Conservation (phyloP, 2,329 filamentous ascomycete genomes). For the Sarocladiaceae sp. region DNA sequence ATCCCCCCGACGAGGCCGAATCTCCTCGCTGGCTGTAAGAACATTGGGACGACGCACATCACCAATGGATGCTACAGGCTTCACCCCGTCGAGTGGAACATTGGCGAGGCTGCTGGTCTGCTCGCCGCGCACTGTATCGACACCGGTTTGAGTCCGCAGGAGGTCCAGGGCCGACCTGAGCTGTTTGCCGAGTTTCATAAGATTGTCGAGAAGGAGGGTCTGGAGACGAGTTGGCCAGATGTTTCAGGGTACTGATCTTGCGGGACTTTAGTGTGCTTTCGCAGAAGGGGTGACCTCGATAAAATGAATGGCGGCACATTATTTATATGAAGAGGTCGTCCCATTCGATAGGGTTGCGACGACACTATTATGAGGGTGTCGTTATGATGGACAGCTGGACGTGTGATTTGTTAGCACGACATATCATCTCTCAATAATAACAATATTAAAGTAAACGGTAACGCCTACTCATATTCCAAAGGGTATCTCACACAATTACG, state of each 20-base stretch:
- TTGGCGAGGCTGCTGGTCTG: constrained; percentile 20
- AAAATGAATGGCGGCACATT: too few relatives aligned
- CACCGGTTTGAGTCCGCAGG: constrained; percentile 13
- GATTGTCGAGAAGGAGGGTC: constrained; percentile 12
- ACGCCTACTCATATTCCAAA: too few relatives aligned
- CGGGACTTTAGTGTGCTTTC: too few relatives aligned
- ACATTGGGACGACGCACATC: constrained; percentile 22
- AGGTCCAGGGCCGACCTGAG: constrained; percentile 14
- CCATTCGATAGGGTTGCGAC: too few relatives aligned
- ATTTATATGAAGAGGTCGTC: too few relatives aligned
- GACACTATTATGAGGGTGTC: too few relatives aligned
- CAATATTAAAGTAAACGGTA: too few relatives aligned
- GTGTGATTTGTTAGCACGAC: too few relatives aligned
- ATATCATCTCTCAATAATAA: too few relatives aligned
- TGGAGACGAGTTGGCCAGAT: constrained; percentile 15
- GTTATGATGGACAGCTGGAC: too few relatives aligned
- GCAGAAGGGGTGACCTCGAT: too few relatives aligned
- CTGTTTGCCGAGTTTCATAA: constrained; percentile 12
- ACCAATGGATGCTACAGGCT: constrained; percentile 22
- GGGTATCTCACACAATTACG: too few relatives aligned
- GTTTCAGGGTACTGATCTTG: constrained; percentile 13
- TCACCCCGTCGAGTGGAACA: constrained; percentile 23
- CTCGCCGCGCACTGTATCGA: constrained; percentile 20
- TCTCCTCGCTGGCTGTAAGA: constrained; percentile 20
- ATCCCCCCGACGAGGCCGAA: constrained; percentile 16